These are phyloP conservation scores for Porphyrellus cyaneotinctus DNA, from an alignment of 768 basidiomycete genomes.

Conservation along the genomic window DNA sequence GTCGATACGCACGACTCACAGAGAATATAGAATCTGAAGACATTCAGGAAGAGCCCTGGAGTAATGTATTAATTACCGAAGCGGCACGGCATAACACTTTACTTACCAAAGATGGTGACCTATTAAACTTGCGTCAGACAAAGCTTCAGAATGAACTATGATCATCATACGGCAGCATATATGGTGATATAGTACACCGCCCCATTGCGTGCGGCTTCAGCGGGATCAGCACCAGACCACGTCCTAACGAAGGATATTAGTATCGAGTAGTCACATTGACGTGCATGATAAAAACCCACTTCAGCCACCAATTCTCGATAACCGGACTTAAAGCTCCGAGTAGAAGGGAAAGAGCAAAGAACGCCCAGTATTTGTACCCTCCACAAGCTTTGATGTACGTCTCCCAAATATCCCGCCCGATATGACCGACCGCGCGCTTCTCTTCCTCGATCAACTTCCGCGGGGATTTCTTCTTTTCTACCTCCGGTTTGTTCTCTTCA, in stretches of 20 bases:
- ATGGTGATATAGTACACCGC: constrained; percentile 49
- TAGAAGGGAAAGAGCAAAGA: constrained; percentile 50
- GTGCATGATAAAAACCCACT: constrained; percentile 29
- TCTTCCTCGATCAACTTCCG: constrained; percentile 86
- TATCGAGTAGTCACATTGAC: constrained; percentile 4
- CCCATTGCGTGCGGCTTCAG: constrained; percentile 37
- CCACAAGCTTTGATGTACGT: constrained; percentile 53
- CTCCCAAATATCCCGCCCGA: constrained; percentile 62
- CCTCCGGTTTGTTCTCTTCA: constrained; percentile 35
- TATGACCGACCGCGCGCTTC: constrained; percentile 69
- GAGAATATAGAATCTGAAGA: constrained; percentile 65
- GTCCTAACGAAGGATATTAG: constrained; percentile 33
- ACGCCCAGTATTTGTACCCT: constrained; percentile 49
- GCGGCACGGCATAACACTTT: neutral
- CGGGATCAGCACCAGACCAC: constrained; percentile 54
- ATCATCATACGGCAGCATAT: constrained; percentile 56
- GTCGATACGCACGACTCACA: constrained; percentile 42
- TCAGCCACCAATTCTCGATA: constrained; percentile 68
- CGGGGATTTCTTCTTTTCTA: constrained; percentile 55
- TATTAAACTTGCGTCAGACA: constrained; percentile 23
- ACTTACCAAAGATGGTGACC: constrained; percentile 37
- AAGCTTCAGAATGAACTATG: neutral
- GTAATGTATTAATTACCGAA: constrained; percentile 13
- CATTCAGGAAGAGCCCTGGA: constrained; percentile 52
- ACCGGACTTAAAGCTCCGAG: constrained; percentile 63